Conservation (phyloP, 768 basidiomycete genomes). For the Lanmaoa rubissima region DNA sequence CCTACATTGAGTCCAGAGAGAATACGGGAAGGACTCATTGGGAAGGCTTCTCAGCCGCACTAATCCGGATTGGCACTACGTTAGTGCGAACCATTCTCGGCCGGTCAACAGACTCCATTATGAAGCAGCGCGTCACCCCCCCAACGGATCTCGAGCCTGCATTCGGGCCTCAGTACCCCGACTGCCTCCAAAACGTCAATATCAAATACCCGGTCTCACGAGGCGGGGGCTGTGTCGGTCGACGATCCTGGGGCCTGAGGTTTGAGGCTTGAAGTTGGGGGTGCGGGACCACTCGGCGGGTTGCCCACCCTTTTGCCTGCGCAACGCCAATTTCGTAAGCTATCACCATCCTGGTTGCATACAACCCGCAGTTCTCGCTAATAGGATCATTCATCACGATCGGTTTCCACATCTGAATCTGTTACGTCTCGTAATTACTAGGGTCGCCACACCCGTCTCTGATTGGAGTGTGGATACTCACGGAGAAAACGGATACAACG, state of each 20-base stretch:
- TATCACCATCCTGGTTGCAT: constrained; percentile 15
- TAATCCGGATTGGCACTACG: constrained; percentile 22
- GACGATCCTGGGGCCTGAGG: constrained; percentile 12
- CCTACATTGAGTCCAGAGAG: constrained; percentile 5
- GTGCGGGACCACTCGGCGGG: constrained; percentile 8
- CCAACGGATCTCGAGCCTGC: constrained; percentile 22
- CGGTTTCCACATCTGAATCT: constrained; percentile 21
- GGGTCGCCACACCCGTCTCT: constrained; percentile 21
- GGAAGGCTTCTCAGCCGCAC: constrained; percentile 26
- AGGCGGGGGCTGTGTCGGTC: constrained; percentile 8
- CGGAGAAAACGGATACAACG: constrained; percentile 24
- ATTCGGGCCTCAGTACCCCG: constrained; percentile 22
- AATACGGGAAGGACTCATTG: constrained; percentile 4
- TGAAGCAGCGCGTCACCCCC: constrained; percentile 7
- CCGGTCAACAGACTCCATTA: constrained; percentile 9
- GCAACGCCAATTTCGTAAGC: constrained; percentile 15
- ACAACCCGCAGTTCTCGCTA: constrained; percentile 16
- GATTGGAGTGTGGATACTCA: constrained; percentile 13
- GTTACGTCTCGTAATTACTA: constrained; percentile 23
- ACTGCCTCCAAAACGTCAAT: constrained; percentile 13
- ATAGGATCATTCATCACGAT: constrained; percentile 20
- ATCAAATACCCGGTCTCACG: constrained; percentile 21
- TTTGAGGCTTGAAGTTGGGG: constrained; percentile 1
- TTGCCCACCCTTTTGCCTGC: constrained; percentile 9
- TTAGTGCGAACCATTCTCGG: constrained; percentile 23